Conservation (phyloP, 495 filamentous ascomycete species). For the Tetracladium setigerum region DNA sequence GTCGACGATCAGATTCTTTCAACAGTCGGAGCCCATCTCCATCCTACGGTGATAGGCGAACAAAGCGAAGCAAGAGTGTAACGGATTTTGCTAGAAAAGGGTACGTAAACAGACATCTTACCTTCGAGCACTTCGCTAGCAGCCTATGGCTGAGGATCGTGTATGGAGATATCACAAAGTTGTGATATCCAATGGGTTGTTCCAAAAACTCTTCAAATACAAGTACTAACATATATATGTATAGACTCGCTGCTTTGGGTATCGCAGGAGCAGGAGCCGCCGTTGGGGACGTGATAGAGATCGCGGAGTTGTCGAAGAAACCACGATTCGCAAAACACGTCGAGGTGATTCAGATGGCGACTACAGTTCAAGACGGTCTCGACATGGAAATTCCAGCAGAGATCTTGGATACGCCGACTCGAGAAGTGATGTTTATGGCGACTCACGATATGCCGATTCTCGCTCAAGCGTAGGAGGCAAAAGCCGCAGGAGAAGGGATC, state of each 20-base stretch:
- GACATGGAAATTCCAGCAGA: conserved; percentile 1
- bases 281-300: conserved; percentile 31
- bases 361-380: conserved; percentile 12
- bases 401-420: conserved; percentile 9
- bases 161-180: too few relatives aligned
- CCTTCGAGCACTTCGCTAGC: too few relatives aligned
- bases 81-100: conserved; percentile 48
- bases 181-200: too few relatives aligned
- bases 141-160: too few relatives aligned
- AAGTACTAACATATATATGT: too few relatives aligned
- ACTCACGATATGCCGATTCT: conserved; percentile 19
- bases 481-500: conserved; percentile 19
- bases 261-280: conserved; percentile 32
- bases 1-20: conserved; percentile 41
- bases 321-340: conserved; percentile 3
- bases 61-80: conserved; percentile 47
- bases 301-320: conserved; percentile 59
- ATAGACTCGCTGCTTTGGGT: conserved; percentile 40
- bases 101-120: too few relatives aligned
- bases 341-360: conserved; percentile 16
- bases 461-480: conserved; percentile 21
- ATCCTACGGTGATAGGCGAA: conserved; percentile 24
- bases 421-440: conserved; percentile 17
- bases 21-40: conserved; percentile 35
- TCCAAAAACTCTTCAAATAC: too few relatives aligned